Evolutionary conservation across 2,329 filamentous ascomycete genomes (phyloP).

Genomic region (Daldinia sp.): DNA sequence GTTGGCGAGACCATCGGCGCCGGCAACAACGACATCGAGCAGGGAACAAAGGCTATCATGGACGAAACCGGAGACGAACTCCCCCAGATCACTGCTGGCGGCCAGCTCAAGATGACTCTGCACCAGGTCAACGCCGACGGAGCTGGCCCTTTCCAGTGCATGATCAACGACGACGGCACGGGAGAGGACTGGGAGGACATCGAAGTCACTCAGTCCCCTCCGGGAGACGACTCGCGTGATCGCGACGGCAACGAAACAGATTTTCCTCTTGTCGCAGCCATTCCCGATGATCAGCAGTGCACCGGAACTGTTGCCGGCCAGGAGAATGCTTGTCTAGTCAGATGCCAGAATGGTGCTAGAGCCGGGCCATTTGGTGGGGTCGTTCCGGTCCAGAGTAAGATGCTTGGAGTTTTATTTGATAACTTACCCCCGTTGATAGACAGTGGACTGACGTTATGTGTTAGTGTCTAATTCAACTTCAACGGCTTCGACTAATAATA

Average conservation of each 20-base stretch:
- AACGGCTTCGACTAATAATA: constrained; percentile 13
- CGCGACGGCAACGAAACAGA: constrained; percentile 56
- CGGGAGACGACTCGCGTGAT: constrained; percentile 64
- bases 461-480: constrained; percentile 38
- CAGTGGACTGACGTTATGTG: constrained; percentile 17
- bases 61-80: constrained; percentile 66
- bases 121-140: constrained; percentile 77
- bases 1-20: constrained; percentile 69
- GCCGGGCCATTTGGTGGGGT: constrained; percentile 74
- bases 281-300: constrained; percentile 67
- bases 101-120: constrained; percentile 70
- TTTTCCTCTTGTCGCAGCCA: constrained; percentile 67
- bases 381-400: constrained; percentile 65
- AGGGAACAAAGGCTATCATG: constrained; percentile 69
- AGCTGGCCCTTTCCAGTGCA: constrained; percentile 73
- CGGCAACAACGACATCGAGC: constrained; percentile 68
- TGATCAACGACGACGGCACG: constrained; percentile 72
- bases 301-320: constrained; percentile 71
- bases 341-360: constrained; percentile 70
- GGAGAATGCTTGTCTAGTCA: constrained; percentile 71
- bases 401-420: constrained; percentile 14
- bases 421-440: constrained; percentile 37
- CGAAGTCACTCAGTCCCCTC: constrained; percentile 66
- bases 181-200: constrained; percentile 65
- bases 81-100: constrained; percentile 70